A percentile compares a stretch with the other conserved stretches of the same genome.
Evolutionary conservation across 1,284 basidiomycete species (phyloP).

Genomic region (Cystobasidium sp.): DNA sequence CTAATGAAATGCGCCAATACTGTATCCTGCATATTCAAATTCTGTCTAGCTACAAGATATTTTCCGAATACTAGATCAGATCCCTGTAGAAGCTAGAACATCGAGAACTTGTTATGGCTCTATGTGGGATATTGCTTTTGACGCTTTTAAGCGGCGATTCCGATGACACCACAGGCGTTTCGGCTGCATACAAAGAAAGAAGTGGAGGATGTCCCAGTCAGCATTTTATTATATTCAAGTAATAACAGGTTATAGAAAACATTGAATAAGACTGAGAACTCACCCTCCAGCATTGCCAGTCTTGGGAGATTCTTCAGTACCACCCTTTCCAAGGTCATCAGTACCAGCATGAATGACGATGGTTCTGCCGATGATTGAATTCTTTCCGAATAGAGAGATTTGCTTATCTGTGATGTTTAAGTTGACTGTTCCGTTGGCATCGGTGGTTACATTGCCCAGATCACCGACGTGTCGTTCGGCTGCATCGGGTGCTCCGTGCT

Average conservation of each 20-base stretch:
- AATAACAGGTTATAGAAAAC: no score
- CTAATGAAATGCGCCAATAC: no score
- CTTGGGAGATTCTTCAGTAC: slow-evolving; percentile 68
- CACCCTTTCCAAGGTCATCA: slow-evolving; percentile 61
- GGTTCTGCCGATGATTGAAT: slow-evolving; percentile 70
- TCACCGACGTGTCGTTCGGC: slow-evolving; percentile 73
- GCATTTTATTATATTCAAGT: not conserved
- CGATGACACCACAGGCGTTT: slow-evolving; percentile 73
- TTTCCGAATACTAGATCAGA: no score
- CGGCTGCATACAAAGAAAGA: slow-evolving; percentile 59
- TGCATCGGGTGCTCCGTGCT: slow-evolving; percentile 69
- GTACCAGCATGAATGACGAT: slow-evolving; percentile 68
- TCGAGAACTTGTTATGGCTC: not conserved
- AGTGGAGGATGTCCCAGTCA: not conserved
- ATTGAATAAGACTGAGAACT: no score
- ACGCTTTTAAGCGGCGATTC: slow-evolving; percentile 55
- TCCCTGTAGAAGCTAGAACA: no score
- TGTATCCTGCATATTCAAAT: no score
- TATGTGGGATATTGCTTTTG: not conserved
- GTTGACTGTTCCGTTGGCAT: slow-evolving; percentile 65
- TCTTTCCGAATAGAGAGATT: slow-evolving; percentile 71
- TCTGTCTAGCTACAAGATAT: no score
- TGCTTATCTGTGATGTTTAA: slow-evolving; percentile 65
- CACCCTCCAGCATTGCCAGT: slow-evolving; percentile 67
- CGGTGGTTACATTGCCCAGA: slow-evolving; percentile 72